Base-by-base conservation (phyloP, 139 green algal genomes). In the Chlorella ohadii region DNA sequence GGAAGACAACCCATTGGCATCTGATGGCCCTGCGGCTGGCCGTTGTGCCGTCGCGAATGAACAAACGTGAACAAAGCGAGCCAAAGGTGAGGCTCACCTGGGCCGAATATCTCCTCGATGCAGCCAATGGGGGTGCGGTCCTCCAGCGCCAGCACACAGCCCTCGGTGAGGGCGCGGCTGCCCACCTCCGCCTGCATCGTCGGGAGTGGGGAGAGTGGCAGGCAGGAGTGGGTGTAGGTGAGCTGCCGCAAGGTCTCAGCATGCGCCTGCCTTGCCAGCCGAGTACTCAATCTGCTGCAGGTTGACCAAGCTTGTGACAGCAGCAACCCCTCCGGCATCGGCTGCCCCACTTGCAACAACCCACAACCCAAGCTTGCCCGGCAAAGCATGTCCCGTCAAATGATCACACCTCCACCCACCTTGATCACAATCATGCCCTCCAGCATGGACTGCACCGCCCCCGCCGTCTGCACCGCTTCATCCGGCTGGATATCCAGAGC, bases 21-120 rank as follows among this genome's bases (percentile, higher is more conserved):
- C n/a, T n/a, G n/a, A n/a, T n/a, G n/a, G n/a, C n/a, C n/a, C n/a
- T n/a, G n/a, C n/a, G n/a, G n/a, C n/a, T n/a, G n/a, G n/a, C n/a
- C n/a, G n/a, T n/a, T n/a, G n/a, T n/a, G n/a, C n/a, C n/a, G n/a
- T n/a, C n/a, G n/a, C n/a, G n/a, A n/a, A n/a, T n/a, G n/a, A n/a
- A n/a, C n/a, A n/a, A n/a, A n/a, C n/a, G n/a, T n/a, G n/a, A n/a
- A n/a, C n/a, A n/a, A n/a, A n/a, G n/a, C n/a, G n/a, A n/a, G n/a
- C n/a, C 27, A 68, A 27, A 68, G 25, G 34, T 68, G 68, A 19
- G n/a, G 36, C 27, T 4, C n/a, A 66, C 85, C 80, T 4, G 89
- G 89, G 15, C 89, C 89, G 88, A 93, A 93, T 2, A 91, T 85
- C 75, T 93, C 89, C 64, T 93, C 89, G 13, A 93, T 70, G n/a